Percentiles rank a stretch among this genome's conserved stretches.
Conservation (phyloP, 2,329 filamentous ascomycete genomes). For the Lasiodiplodia gonubiensis region DNA sequence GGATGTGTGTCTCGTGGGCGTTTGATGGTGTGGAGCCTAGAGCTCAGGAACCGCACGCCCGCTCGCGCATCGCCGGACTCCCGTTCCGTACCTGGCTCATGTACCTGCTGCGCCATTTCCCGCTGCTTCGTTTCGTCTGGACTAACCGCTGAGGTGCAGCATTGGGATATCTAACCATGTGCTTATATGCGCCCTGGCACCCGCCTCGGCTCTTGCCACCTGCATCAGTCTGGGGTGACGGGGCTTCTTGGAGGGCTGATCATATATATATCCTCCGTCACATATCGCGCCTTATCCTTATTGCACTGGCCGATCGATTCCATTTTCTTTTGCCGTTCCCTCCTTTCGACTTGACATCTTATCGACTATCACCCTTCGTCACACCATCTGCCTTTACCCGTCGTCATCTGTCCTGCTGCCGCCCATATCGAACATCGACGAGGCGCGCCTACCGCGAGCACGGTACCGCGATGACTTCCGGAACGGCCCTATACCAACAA, state of each 20-base stretch:
- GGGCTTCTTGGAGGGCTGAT: background rate
- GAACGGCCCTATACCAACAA: slow-evolving; percentile 3
- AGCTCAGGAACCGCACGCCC: background rate
- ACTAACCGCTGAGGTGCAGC: background rate
- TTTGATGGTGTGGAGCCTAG: background rate
- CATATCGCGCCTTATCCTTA: background rate
- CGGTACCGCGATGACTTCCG: slow-evolving; percentile 14
- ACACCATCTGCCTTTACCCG: background rate
- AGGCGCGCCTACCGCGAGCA: background rate
- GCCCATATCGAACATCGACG: background rate
- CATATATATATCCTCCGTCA: background rate
- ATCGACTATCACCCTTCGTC: background rate
- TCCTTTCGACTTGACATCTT: background rate
- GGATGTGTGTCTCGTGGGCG: slow-evolving; percentile 16
- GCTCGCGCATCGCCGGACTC: background rate
- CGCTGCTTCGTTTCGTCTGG: background rate
- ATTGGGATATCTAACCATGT: background rate
- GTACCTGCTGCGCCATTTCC: background rate
- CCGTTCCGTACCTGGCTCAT: background rate
- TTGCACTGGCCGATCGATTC: background rate
- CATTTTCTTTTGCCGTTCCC: background rate
- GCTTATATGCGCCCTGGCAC: slow-evolving; percentile 7
- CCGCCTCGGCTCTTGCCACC: background rate
- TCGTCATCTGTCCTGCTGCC: background rate
- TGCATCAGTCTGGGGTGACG: slow-evolving; percentile 1